Percentiles rank a stretch among this genome's conserved stretches.
Conservation (phyloP, 2,329 filamentous ascomycete species). For the Didymella arachidicola region DNA sequence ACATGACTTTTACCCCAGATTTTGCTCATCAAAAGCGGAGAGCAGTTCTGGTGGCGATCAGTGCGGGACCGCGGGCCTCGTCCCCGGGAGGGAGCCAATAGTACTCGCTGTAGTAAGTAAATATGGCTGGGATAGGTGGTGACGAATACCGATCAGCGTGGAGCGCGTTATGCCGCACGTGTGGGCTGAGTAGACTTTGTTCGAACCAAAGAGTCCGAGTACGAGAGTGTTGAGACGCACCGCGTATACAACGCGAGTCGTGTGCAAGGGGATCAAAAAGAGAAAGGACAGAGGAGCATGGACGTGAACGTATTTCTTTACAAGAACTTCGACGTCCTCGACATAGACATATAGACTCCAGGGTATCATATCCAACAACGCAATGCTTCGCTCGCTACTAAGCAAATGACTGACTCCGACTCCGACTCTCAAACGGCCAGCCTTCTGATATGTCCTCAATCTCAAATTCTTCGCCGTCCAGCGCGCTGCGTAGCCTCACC, state of each 20-base stretch:
- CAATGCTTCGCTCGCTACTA: background rate
- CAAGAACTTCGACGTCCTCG: background rate
- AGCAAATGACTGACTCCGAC: background rate
- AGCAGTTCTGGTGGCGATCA: background rate
- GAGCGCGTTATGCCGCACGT: slow-evolving; percentile 3
- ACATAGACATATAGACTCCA: background rate
- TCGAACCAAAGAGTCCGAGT: background rate
- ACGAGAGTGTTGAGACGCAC: background rate
- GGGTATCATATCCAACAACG: background rate
- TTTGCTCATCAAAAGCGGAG: background rate
- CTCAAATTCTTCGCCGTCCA: slow-evolving; percentile 23
- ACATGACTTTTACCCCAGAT: slow-evolving; percentile 8
- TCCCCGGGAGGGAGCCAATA: background rate
- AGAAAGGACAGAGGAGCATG: background rate
- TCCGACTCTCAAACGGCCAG: slow-evolving; percentile 3
- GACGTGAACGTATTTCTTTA: background rate
- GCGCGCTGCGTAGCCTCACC: slow-evolving; percentile 24
- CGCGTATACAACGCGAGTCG: background rate
- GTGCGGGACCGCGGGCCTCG: slow-evolving; percentile 8
- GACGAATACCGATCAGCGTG: slow-evolving; percentile 6
- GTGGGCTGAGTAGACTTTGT: background rate
- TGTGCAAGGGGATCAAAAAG: background rate
- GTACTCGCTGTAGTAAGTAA: no score
- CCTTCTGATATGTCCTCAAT: slow-evolving; percentile 3
- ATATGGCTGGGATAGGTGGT: background rate